Evolutionary conservation across 441 rosid genomes (phyloP), one percentile per base, ranked within the genome.

Genomic region (Adansonia rubrostipa): DNA sequence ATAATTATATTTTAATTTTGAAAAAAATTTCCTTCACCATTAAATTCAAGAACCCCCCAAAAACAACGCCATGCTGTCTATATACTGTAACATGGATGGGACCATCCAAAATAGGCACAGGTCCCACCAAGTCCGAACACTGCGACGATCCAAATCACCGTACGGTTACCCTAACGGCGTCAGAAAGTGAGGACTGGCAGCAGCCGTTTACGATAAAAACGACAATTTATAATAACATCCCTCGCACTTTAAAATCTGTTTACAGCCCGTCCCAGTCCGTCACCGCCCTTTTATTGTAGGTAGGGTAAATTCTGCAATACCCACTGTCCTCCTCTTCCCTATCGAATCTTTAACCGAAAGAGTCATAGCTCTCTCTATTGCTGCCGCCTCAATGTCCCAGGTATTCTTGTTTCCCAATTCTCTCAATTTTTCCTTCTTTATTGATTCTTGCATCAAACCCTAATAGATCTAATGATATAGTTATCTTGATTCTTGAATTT

Each of bases 321-420:
- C 24, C 63, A 4, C 57, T 17, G 74, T 48, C 44, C 61, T 3
- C 8, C 45, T 5, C 42, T 15, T 9, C 45, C 2, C 9, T 13
- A 61, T 22, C 24, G 54, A 77, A 56, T 72, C 75, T 33, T 36
- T 51, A 10, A 73, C 15, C 40, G 48, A 64, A 63, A 22, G 9
- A 19, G 62, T 51, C 60, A 1, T 48, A 3, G 53, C 66, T 76
- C 73, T 51, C 45, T 15, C 70, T 20, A 33, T 20, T 48, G 58
- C 82, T 36, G 79, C 77, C 40, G n/a, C 69, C 48, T 74, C 75
- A 62, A 90, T 90, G 94, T 90, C 94, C 80, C 94, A 87, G 94
- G 94, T 89, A 65, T 61, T 28, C 1, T 22, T 1, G 24, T 77
- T 67, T 15, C 54, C 45, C 15, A 11, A 7, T 53, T 71, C 22